Conservation (phyloP, 768 basidiomycete species). For the Rhodotorula babjevae region DNA sequence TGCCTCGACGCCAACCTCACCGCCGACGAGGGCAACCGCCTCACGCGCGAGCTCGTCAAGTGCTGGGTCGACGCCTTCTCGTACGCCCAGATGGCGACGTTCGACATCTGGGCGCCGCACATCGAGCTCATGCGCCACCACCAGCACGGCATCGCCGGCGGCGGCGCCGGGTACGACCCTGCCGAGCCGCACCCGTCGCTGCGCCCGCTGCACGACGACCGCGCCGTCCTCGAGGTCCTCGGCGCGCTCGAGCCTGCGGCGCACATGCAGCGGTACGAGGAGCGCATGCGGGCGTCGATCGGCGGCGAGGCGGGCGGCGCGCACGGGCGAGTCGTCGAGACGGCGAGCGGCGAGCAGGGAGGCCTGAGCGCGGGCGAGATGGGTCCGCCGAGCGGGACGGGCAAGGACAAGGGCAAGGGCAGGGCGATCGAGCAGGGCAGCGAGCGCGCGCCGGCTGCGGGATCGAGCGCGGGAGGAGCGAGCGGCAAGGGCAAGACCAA, state of each 20-base stretch:
- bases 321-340: too few relatives aligned
- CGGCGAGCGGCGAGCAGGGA: too few relatives aligned
- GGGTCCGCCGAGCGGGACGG: neutral
- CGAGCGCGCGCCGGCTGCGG: too few relatives aligned
- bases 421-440: neutral
- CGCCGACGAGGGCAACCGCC: slow-evolving; percentile 6
- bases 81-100: slow-evolving; percentile 20
- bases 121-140: neutral
- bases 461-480: too few relatives aligned
- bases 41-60: slow-evolving; percentile 20
- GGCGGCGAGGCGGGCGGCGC: neutral
- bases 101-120: slow-evolving; percentile 4
- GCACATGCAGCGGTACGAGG: neutral
- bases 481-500: slow-evolving; percentile 6
- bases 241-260: neutral
- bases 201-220: neutral
- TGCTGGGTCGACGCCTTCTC: slow-evolving; percentile 29
- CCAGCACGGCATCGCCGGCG: neutral
- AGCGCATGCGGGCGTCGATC: neutral
- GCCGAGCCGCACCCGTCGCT: neutral
- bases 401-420: neutral
- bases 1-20: neutral
- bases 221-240: neutral
- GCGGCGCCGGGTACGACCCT: neutral
- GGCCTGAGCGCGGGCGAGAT: too few relatives aligned